These are phyloP conservation scores for Leucosporidium creatinivorum DNA, from an alignment of 768 basidiomycete species.

Conservation along the genomic window DNA sequence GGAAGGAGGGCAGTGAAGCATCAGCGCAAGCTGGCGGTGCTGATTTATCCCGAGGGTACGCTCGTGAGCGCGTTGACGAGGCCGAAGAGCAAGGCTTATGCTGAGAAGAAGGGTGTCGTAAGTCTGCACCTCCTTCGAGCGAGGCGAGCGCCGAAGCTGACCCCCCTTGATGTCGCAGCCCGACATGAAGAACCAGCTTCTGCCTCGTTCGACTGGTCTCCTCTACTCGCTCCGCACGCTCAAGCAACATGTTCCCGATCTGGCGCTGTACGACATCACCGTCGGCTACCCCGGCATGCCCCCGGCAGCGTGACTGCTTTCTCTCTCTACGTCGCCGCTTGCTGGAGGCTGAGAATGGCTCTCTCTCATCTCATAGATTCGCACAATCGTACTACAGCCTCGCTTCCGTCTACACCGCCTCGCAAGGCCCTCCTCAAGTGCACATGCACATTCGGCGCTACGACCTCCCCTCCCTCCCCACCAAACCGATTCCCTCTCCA, in stretches of 20 bases:
- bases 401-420: constrained; percentile 74
- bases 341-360: background rate
- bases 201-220: constrained; percentile 88
- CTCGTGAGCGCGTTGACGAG: constrained; percentile 80
- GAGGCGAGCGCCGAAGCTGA: background rate
- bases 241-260: constrained; percentile 50
- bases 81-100: constrained; percentile 76
- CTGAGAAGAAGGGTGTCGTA: constrained; percentile 81
- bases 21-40: constrained; percentile 58
- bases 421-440: constrained; percentile 72
- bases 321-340: too few relatives aligned
- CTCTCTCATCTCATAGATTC: constrained; percentile 7
- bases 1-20: constrained; percentile 13
- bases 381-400: constrained; percentile 54
- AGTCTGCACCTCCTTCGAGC: constrained; percentile 42
- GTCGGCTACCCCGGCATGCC: constrained; percentile 62
- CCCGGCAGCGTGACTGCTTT: background rate
- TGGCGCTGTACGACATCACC: constrained; percentile 84
- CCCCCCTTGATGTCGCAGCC: constrained; percentile 46
- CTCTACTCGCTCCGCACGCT: constrained; percentile 76
- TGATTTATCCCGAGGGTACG: constrained; percentile 94
- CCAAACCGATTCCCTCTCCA: constrained; percentile 26
- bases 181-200: constrained; percentile 68
- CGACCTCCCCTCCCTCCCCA: constrained; percentile 37
- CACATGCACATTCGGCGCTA: constrained; percentile 73